Base-by-base conservation (phyloP, 371 early-diverging fungal genomes). In the Mortierella sp. region DNA sequence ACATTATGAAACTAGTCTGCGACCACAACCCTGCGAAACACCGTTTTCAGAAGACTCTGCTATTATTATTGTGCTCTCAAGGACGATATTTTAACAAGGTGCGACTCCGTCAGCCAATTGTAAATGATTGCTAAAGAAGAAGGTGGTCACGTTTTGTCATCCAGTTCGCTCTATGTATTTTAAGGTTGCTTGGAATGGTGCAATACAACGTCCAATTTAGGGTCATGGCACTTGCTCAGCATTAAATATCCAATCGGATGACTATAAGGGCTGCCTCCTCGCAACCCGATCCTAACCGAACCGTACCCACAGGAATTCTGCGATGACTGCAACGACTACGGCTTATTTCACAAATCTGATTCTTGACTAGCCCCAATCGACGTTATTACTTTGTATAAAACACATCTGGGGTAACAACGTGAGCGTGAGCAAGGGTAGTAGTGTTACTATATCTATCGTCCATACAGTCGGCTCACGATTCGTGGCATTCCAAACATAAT, bases 71-170 rank as follows among this genome's bases (percentile, higher is more conserved):
- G 4, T 19, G 48, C 48, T 48, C 48, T 48, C 48, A 48, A n/a
- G 16, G 48, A 24, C 24, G 28, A 62, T 65, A 71, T 58, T 71
- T 71, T 59, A 65, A 50, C 59, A 40, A 59, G 65, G 48, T n/a
- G 21, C 65, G 65, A 65, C 71, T 65, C 65, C 71, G 71, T 67
- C 36, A 32, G 22, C 48, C n/a, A 15, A 48, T 43, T 19, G 48
- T 48, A 19, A n/a, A n/a, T 43, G 19, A 19, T 48, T 0, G 19
- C 16, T 47, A 19, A 19, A 5, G 3, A 48, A 2, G 16, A 19
- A 48, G 45, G 45, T 43, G 7, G 45, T 43, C 45, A 43, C 45
- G 45, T 43, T 10, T 53, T 21, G n/a, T 4, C 24, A 9, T 21
- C 16, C 36, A 36, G 36, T 6, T 36, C 36, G 36, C 36, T 6